Evolutionary conservation across 2,329 filamentous ascomycete species (phyloP).

Genomic region (Aspergillus novofumigatus): DNA sequence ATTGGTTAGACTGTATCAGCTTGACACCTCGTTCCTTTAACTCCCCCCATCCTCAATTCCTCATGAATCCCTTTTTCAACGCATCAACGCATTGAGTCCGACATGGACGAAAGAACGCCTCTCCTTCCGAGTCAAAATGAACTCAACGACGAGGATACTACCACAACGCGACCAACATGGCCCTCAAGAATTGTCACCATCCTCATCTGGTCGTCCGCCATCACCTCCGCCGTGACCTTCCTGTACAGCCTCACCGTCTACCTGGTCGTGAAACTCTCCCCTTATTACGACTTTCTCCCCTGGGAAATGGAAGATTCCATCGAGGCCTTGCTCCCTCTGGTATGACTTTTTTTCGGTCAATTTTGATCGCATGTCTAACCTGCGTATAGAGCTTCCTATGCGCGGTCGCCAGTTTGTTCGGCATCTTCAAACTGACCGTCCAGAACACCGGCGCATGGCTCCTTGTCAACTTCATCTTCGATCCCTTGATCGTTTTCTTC

Average conservation of each 20-base stretch:
- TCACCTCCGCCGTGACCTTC: not conserved
- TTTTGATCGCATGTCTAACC: not conserved
- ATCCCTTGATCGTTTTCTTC: not conserved
- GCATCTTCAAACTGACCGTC: not conserved
- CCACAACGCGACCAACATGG: not conserved
- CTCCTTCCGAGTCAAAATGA: not conserved
- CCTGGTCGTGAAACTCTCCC: not conserved
- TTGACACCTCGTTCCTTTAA: not conserved
- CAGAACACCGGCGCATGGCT: not conserved
- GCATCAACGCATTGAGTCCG: too few relatives aligned
- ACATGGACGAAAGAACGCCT: not conserved
- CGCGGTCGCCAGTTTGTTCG: not conserved
- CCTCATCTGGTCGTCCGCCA: not conserved
- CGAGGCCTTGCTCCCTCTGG: not conserved
- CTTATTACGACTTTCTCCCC: not conserved
- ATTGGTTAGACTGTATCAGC: too few relatives aligned
- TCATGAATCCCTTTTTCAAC: too few relatives aligned
- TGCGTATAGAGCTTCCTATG: not conserved
- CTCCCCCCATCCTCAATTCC: too few relatives aligned
- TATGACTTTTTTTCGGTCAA: not conserved
- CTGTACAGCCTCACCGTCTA: not conserved
- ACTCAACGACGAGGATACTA: not conserved
- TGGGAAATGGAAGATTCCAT: not conserved
- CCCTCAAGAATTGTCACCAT: not conserved
- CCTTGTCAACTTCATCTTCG: not conserved